These are phyloP conservation scores for Aschersonia sp. DNA, from an alignment of 2,329 filamentous ascomycete genomes.

Conservation along the genomic window DNA sequence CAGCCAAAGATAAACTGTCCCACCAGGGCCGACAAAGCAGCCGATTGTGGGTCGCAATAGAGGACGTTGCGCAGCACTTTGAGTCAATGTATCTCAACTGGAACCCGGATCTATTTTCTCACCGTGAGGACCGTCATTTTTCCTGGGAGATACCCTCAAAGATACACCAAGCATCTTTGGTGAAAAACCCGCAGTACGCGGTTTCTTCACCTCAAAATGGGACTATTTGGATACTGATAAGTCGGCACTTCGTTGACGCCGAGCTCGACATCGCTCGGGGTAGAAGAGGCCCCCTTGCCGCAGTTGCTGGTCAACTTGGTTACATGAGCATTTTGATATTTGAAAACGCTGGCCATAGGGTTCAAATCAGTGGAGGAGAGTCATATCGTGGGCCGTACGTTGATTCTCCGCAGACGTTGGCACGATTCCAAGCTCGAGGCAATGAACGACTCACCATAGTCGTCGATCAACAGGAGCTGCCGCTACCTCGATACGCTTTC, in stretches of 20 bases:
- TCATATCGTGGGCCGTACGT: conserved; percentile 72
- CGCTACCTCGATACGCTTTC: conserved; percentile 63
- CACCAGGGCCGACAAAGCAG: conserved; percentile 29
- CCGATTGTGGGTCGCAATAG: conserved; percentile 88
- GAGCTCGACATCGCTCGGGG: conserved; percentile 42
- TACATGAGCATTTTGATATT: conserved; percentile 85
- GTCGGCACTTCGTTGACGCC: conserved; percentile 66
- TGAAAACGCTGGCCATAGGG: conserved; percentile 50
- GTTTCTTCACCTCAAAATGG: conserved; percentile 43
- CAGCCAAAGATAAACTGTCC: neutral
- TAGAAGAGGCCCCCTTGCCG: conserved; percentile 23
- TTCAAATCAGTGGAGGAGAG: conserved; percentile 60
- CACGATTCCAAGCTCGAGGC: conserved; percentile 40
- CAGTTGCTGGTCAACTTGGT: conserved; percentile 43
- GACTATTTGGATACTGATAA: conserved; percentile 70
- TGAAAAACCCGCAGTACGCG: conserved; percentile 59
- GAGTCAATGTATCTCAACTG: conserved; percentile 96
- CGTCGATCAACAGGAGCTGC: conserved; percentile 65
- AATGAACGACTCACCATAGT: conserved; percentile 43
- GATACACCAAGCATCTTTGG: conserved; percentile 38
- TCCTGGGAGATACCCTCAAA: conserved; percentile 52
- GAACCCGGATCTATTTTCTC: conserved; percentile 72
- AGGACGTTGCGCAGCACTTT: conserved; percentile 80
- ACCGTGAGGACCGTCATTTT: conserved; percentile 83
- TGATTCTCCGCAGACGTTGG: conserved; percentile 82